A percentile compares a stretch with the other conserved stretches of the same genome.
Evolutionary conservation across 1,284 basidiomycete species (phyloP).

Genomic region (Acaromyces ingoldii): DNA sequence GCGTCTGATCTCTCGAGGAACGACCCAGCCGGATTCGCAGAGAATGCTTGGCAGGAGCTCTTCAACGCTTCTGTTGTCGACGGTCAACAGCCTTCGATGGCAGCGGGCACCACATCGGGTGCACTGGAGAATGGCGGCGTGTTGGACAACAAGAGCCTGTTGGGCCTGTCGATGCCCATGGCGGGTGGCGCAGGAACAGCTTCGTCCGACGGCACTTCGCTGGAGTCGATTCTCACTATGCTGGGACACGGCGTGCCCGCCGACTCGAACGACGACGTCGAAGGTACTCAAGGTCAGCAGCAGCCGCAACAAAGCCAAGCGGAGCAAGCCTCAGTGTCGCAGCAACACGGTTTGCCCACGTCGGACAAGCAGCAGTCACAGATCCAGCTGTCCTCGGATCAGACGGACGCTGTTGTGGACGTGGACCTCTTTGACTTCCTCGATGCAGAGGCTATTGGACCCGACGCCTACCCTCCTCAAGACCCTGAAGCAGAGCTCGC

Average conservation of each 20-base stretch:
- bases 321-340: background rate
- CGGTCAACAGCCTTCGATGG: slow-evolving; percentile 13
- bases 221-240: slow-evolving; percentile 27
- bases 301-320: background rate
- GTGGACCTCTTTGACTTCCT: slow-evolving; percentile 33
- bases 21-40: slow-evolving; percentile 29
- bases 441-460: slow-evolving; percentile 29
- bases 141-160: slow-evolving; percentile 17
- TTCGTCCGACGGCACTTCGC: slow-evolving; percentile 13
- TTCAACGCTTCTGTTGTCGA: slow-evolving; percentile 13
- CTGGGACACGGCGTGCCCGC: background rate
- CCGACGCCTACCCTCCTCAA: slow-evolving; percentile 16
- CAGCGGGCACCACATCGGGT: background rate
- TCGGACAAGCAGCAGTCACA: no score
- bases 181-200: slow-evolving; percentile 21
- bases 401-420: slow-evolving; percentile 25
- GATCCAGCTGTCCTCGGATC: no score
- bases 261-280: background rate
- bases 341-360: no score
- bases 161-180: slow-evolving; percentile 10
- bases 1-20: slow-evolving; percentile 20
- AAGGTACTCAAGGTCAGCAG: background rate
- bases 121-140: no score
- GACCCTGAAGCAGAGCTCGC: slow-evolving; percentile 27
- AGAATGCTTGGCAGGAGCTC: slow-evolving; percentile 35